Evolutionary conservation across 2,329 filamentous ascomycete genomes (phyloP).

Genomic region (Fusarium pseudograminearum): DNA sequence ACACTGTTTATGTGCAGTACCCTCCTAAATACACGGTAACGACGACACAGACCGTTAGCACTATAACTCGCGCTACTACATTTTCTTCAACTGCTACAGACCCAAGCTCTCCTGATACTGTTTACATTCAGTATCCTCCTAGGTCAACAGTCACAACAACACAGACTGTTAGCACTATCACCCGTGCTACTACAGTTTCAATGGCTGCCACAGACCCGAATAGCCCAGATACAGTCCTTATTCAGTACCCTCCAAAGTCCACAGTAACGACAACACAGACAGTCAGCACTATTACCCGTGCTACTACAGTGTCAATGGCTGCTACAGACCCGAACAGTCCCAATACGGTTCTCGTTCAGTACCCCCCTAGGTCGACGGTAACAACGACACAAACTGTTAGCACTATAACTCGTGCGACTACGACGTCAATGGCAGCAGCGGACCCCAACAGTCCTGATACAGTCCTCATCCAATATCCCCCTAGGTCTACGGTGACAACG

Average conservation of each 20-base stretch:
- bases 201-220: too few relatives aligned
- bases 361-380: background rate
- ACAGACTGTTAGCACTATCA: background rate
- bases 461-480: too few relatives aligned
- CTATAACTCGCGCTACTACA: constrained; percentile 1
- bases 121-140: constrained; percentile 2
- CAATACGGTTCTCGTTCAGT: background rate
- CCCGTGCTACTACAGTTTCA: background rate
- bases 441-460: too few relatives aligned
- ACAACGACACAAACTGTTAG: constrained; percentile 13
- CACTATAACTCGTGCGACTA: background rate
- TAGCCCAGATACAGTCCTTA: too few relatives aligned
- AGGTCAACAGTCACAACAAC: too few relatives aligned
- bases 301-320: background rate
- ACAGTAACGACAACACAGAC: constrained; percentile 19
- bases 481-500: constrained; percentile 6
- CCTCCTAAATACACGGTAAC: constrained; percentile 1
- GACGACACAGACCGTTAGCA: constrained; percentile 8
- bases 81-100: background rate
- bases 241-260: background rate
- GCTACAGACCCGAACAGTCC: background rate
- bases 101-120: constrained; percentile 1
- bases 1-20: too few relatives aligned
- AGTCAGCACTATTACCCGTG: background rate
- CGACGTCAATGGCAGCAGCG: too few relatives aligned